Conservation (phyloP, 2,329 filamentous ascomycete genomes). For the Cadophora luteo-olivacea region DNA sequence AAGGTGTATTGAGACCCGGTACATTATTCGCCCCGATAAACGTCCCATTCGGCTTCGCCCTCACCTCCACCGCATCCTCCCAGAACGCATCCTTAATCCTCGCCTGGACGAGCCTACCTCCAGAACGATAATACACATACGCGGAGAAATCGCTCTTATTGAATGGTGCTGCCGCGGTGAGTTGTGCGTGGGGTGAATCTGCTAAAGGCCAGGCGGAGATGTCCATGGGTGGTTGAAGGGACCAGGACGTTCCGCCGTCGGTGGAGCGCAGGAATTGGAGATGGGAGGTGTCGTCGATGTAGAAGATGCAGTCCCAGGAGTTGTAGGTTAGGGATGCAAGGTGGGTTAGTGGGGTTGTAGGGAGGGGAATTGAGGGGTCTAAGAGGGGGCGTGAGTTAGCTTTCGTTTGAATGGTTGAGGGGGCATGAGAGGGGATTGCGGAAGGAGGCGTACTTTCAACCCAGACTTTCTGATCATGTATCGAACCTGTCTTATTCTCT, state of each 20-base stretch:
- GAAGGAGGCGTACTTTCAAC: not conserved
- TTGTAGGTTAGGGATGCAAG: not conserved
- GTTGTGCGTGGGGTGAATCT: not conserved
- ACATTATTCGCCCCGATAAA: not conserved
- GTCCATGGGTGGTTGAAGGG: not conserved
- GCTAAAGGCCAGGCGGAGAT: not conserved
- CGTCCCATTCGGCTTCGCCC: not conserved
- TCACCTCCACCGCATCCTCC: not conserved
- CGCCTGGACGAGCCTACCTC: not conserved
- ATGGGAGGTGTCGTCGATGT: constrained; percentile 2
- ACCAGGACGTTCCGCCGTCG: not conserved
- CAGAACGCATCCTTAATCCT: not conserved
- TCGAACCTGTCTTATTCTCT: not conserved
- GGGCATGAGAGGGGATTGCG: not conserved
- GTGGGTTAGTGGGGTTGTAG: not conserved
- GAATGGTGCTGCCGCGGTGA: not conserved
- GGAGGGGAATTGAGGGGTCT: not conserved
- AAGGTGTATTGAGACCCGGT: not conserved
- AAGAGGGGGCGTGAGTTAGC: not conserved
- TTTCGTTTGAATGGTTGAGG: too few species aligned
- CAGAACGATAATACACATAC: constrained; percentile 5
- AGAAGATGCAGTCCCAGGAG: constrained; percentile 10
- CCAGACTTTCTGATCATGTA: not conserved
- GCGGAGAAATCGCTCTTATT: not conserved
- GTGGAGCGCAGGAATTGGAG: constrained; percentile 10